Evolutionary conservation across 148 eudicot genomes (phyloP), one percentile per base, ranked within the genome.

Genomic region (Rhododendron vialii): DNA sequence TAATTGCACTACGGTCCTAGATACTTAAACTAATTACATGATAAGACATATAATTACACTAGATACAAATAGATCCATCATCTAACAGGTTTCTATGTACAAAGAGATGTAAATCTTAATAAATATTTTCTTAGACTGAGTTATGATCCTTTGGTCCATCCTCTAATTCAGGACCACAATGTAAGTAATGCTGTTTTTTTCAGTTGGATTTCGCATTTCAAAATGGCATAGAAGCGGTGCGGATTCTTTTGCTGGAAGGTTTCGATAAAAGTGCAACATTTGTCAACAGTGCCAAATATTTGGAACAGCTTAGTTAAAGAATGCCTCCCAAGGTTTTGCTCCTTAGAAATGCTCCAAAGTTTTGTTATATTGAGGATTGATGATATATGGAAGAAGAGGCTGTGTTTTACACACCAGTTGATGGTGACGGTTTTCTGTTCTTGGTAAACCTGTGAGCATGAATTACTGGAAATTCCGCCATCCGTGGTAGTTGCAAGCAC

Each of bases 151-250:
- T 55, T 55, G 61, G 61, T 55, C 61, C 22, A 55, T 17, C 22
- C 22, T 55, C 61, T 55, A 55, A 55, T 55, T 18, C 61, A 55
- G 26, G 65, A 59, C 65, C 61, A 55, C 24, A 63, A 65, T n/a
- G 30, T 65, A 9, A 26, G 35, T 35, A 59, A 45, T 12, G 18
- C 6, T 8, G 2, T 30, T 36, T 73, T 50, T 73, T 20, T 76
- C 95, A 96, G 99, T 90, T 97, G 95, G 95, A 97, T 88, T 90
- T 93, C 81, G 88, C 98, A 78, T 89, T 97, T 87, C 95, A 94
- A 84, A 89, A 83, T 69, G 98, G 98, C 53, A 38, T 93, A 87
- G 95, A 95, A 90, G 98, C 98, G 22, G 88, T 97, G 82, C 93
- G 96, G 79, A 94, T 95, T 74, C 95, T 97, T 87, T 85, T 96